Evolutionary conservation across 306 rosid genomes (phyloP).

Genomic region (Castanea mollissima): DNA sequence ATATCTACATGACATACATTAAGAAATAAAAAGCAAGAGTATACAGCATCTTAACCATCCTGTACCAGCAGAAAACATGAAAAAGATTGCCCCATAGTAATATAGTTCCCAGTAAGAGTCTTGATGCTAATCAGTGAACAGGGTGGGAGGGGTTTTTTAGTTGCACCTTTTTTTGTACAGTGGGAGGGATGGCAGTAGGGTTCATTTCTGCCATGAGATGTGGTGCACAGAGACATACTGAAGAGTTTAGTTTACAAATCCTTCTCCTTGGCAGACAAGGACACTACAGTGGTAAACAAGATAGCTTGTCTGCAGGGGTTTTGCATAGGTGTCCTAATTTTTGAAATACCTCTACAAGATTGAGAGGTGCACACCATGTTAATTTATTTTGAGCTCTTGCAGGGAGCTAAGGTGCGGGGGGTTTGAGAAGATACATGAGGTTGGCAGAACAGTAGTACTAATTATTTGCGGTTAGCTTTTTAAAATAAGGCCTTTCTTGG

Average conservation of each 20-base stretch:
- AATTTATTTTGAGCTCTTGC: background rate
- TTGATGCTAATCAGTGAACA: background rate
- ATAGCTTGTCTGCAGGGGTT: background rate
- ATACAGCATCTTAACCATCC: no score
- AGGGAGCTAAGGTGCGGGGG: background rate
- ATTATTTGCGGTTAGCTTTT: background rate
- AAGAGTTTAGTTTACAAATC: background rate
- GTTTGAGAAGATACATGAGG: background rate
- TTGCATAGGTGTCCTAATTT: background rate
- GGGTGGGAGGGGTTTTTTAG: background rate
- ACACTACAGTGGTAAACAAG: background rate
- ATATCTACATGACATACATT: background rate
- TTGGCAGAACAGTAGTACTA: background rate
- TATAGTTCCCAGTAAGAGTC: background rate
- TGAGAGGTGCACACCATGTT: background rate
- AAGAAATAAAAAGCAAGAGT: no score
- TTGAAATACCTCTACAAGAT: background rate
- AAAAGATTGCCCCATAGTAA: no score
- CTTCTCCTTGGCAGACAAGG: background rate
- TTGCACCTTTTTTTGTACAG: background rate
- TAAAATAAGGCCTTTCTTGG: background rate
- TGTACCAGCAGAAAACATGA: no score
- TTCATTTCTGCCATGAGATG: background rate
- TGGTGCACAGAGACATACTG: background rate
- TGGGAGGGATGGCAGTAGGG: background rate